Conservation (phyloP, 2,329 filamentous ascomycete species). For the Claviceps maximensis region DNA sequence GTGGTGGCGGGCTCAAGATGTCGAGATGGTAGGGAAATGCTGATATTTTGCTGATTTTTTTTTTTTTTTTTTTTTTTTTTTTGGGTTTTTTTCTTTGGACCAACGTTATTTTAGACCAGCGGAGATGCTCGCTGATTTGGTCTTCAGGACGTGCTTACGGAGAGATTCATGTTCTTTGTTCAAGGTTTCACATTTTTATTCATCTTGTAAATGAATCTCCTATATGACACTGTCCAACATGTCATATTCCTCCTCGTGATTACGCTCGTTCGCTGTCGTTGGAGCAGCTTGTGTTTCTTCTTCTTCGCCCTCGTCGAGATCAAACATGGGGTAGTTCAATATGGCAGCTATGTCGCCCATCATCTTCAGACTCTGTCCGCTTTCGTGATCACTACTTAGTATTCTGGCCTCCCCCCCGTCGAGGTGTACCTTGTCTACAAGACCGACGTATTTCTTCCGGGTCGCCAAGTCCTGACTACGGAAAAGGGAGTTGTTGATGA, state of each 20-base stretch:
- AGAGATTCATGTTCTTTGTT: too few species aligned
- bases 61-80: too few species aligned
- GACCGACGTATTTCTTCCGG: conserved; percentile 65
- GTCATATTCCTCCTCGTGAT: conserved; percentile 17
- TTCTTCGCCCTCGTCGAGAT: conserved; percentile 59
- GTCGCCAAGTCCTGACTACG: conserved; percentile 65
- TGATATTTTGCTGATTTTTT: too few species aligned
- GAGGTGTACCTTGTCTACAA: conserved; percentile 79
- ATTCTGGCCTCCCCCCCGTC: conserved; percentile 79
- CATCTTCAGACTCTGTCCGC: conserved; percentile 70
- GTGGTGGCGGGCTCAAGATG: too few species aligned
- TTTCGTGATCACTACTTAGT: conserved; percentile 90
- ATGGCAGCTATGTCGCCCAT: conserved; percentile 83
- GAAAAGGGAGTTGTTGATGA: conserved; percentile 83
- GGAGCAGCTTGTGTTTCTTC: conserved; percentile 18
- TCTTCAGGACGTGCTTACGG: too few species aligned
- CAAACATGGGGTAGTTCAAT: conserved; percentile 74
- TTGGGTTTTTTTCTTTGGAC: too few species aligned
- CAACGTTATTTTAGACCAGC: too few species aligned
- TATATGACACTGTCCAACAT: conserved; percentile 23
- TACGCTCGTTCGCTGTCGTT: conserved; percentile 5
- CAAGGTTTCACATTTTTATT: too few species aligned
- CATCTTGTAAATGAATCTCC: too few species aligned
- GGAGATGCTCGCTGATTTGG: too few species aligned
- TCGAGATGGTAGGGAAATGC: too few species aligned